phyloP scores from a whole-genome alignment of 345 rosid genomes.

The Gossypioides kirkii region DNA sequence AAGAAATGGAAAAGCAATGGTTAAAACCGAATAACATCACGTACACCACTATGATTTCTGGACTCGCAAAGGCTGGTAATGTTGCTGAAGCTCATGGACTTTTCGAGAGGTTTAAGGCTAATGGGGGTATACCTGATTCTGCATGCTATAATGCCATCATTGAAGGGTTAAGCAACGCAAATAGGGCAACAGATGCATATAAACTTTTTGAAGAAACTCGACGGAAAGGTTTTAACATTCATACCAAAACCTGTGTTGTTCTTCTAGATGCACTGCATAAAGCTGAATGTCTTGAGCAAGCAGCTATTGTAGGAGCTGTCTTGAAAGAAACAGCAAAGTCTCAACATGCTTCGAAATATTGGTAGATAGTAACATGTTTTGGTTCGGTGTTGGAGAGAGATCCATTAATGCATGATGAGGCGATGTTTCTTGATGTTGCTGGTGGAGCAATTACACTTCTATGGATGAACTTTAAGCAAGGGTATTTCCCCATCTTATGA shows the following conservation, averaged over 20 bases:
- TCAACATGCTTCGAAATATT: slow-evolving; percentile 72
- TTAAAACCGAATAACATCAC: slow-evolving; percentile 64
- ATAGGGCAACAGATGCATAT: slow-evolving; percentile 74
- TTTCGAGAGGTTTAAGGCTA: slow-evolving; percentile 65
- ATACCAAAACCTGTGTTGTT: slow-evolving; percentile 72
- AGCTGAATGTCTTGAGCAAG: slow-evolving; percentile 89
- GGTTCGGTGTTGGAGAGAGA: background rate
- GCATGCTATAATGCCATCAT: slow-evolving; percentile 76
- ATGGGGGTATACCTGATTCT: slow-evolving; percentile 70
- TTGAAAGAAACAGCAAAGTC: slow-evolving; percentile 84
- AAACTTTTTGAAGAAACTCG: slow-evolving; percentile 80
- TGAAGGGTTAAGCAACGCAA: slow-evolving; percentile 70
- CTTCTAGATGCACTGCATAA: slow-evolving; percentile 83
- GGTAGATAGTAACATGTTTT: slow-evolving; percentile 39
- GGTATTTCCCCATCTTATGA: background rate
- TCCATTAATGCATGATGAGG: background rate
- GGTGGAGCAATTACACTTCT: background rate
- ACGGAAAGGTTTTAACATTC: slow-evolving; percentile 52
- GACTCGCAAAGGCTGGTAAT: slow-evolving; percentile 90
- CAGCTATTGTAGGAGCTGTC: slow-evolving; percentile 88
- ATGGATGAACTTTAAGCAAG: background rate
- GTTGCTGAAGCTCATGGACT: slow-evolving; percentile 58
- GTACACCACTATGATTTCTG: slow-evolving; percentile 79
- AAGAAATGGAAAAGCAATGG: slow-evolving; percentile 88
- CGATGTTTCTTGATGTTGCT: background rate